These are phyloP conservation scores for Pseudopithomyces maydicus DNA, from an alignment of 2,329 filamentous ascomycete species.

Conservation along the genomic window DNA sequence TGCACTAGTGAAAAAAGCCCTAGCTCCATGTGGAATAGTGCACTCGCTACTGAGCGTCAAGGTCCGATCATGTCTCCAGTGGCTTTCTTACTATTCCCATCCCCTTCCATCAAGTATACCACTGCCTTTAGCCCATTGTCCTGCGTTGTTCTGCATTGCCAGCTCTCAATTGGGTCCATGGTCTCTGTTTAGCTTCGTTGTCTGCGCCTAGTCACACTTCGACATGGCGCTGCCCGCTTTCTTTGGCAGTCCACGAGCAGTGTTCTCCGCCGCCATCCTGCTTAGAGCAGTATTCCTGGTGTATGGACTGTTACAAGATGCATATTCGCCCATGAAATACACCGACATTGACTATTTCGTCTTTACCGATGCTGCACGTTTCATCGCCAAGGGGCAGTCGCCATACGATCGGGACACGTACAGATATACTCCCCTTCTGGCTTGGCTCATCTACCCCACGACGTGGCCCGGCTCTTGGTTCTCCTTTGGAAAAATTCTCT, in stretches of 20 bases:
- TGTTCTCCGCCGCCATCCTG: constrained; percentile 56
- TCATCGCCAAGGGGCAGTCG: constrained; percentile 67
- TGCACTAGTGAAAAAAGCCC: constrained; percentile 23
- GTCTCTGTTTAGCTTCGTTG: background rate
- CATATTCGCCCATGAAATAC: constrained; percentile 90
- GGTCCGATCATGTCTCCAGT: background rate
- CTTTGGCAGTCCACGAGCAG: constrained; percentile 39
- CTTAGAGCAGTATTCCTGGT: constrained; percentile 77
- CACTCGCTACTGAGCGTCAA: background rate
- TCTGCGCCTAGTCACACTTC: background rate
- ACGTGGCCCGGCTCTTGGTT: constrained; percentile 69
- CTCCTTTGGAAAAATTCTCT: constrained; percentile 84
- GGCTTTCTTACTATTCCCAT: background rate
- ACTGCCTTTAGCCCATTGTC: background rate
- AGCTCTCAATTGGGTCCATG: background rate
- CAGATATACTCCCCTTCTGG: constrained; percentile 91
- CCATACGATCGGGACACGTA: constrained; percentile 94
- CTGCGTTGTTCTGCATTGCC: background rate
- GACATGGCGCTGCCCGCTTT: constrained; percentile 37
- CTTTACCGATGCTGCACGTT: constrained; percentile 92
- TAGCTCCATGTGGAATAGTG: constrained; percentile 22
- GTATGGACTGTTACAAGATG: constrained; percentile 93
- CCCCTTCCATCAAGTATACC: background rate
- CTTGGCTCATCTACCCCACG: constrained; percentile 88
- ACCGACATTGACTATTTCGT: constrained; percentile 99